Conservation (phyloP, 352 stramenopile species). For the Pythium myriotylum region DNA sequence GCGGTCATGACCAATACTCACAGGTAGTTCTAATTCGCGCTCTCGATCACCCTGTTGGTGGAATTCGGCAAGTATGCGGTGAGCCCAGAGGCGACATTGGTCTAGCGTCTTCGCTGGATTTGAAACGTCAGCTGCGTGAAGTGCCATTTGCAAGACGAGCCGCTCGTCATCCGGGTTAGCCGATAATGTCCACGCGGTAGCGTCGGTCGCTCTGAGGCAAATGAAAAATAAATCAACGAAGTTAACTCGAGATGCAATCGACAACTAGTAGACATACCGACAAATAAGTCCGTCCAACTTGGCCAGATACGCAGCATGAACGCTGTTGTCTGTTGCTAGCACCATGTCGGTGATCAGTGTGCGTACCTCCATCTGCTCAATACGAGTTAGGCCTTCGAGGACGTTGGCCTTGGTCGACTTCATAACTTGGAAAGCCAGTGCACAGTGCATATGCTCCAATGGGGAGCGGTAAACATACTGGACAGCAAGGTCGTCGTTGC, state of each 20-base stretch:
- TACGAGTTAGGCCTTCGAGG: constrained; percentile 66
- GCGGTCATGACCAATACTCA: constrained; percentile 91
- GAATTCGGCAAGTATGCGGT: constrained; percentile 93
- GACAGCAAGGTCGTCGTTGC: constrained; percentile 79
- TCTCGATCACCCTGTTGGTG: constrained; percentile 96
- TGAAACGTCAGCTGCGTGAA: constrained; percentile 93
- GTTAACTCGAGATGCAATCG: no score
- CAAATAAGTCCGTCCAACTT: constrained; percentile 78
- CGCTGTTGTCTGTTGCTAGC: constrained; percentile 87
- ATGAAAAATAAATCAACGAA: background rate
- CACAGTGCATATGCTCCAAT: constrained; percentile 88
- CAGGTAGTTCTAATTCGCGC: constrained; percentile 75
- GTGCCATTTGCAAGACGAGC: constrained; percentile 74
- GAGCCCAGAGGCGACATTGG: constrained; percentile 85
- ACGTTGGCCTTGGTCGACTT: constrained; percentile 73
- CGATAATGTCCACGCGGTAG: constrained; percentile 55
- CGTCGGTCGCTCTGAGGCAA: background rate
- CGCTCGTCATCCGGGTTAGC: constrained; percentile 69
- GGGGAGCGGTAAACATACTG: constrained; percentile 85
- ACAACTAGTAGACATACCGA: constrained; percentile 30
- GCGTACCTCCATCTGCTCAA: constrained; percentile 78
- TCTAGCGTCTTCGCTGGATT: constrained; percentile 88
- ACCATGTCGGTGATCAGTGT: constrained; percentile 87
- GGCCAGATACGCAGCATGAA: constrained; percentile 76
- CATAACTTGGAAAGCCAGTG: constrained; percentile 78